Percentiles rank a stretch among this genome's conserved stretches.
Conservation (phyloP, 1,139 yeast genomes). For the Saccharomycopsis hybrid region DNA sequence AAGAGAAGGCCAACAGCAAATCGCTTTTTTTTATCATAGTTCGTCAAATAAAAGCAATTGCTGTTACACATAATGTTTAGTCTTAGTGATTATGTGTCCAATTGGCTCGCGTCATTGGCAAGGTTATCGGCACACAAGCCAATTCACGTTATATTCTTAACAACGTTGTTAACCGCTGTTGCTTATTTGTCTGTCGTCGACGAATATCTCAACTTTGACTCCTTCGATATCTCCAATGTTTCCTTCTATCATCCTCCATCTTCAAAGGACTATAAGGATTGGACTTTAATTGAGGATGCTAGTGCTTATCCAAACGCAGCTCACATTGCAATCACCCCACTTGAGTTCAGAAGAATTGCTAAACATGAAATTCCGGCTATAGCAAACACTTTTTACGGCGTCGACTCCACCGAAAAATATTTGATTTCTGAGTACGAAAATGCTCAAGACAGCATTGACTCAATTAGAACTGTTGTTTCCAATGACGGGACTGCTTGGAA, state of each 20-base stretch:
- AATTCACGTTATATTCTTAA: conserved; percentile 74
- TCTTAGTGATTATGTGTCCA: too few species aligned
- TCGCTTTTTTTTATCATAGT: too few species aligned
- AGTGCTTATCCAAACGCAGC: conserved; percentile 34
- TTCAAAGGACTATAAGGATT: conserved; percentile 31
- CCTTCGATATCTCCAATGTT: conserved; percentile 24
- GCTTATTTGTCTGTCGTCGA: conserved; percentile 81
- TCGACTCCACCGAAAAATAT: conserved; percentile 34
- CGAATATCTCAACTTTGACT: conserved; percentile 46
- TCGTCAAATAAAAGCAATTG: too few species aligned
- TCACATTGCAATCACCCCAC: conserved; percentile 47
- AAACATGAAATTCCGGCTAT: conserved; percentile 31
- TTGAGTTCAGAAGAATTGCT: conserved; percentile 40
- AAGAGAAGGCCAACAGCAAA: too few species aligned
- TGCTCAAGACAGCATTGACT: conserved; percentile 30
- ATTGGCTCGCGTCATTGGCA: conserved; percentile 44
- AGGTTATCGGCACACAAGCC: conserved; percentile 75
- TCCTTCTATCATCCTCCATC: conserved; percentile 44
- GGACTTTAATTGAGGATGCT: conserved; percentile 37
- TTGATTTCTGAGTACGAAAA: conserved; percentile 38
- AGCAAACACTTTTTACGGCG: conserved; percentile 31
- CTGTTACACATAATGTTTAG: too few species aligned
- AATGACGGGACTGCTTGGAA: conserved; percentile 52
- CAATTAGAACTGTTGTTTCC: conserved; percentile 33
- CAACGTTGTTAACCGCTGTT: conserved; percentile 70